phyloP scores from a whole-genome alignment of 768 basidiomycete genomes.

The Tricholoma sp. region DNA sequence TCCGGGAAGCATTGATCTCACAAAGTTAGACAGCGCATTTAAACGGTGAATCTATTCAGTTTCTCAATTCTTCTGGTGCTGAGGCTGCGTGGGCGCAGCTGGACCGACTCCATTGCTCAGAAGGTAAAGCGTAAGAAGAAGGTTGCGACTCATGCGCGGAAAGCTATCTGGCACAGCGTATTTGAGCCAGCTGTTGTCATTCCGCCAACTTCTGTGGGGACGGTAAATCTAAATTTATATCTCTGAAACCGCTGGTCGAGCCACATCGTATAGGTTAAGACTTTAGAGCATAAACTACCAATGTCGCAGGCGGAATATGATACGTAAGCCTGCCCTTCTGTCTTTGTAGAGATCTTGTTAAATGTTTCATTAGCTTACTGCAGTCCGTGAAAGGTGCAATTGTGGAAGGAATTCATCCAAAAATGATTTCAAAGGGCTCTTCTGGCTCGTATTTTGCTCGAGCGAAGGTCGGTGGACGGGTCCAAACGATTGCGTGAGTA shows the following conservation, averaged over 20 bases:
- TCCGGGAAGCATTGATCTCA: slow-evolving; percentile 71
- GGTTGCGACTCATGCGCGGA: slow-evolving; percentile 57
- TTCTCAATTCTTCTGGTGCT: not conserved
- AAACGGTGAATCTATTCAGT: slow-evolving; percentile 48
- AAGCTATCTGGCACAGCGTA: slow-evolving; percentile 75
- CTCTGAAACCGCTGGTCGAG: slow-evolving; percentile 4
- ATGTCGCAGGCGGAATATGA: slow-evolving; percentile 74
- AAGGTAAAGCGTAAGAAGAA: slow-evolving; percentile 80
- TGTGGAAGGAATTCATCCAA: slow-evolving; percentile 75
- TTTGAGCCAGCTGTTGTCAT: slow-evolving; percentile 60
- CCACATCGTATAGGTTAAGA: slow-evolving; percentile 50
- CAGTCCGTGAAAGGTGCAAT: slow-evolving; percentile 68
- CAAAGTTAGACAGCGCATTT: slow-evolving; percentile 77
- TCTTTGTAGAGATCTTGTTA: not conserved
- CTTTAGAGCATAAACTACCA: slow-evolving; percentile 72
- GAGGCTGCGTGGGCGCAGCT: slow-evolving; percentile 34
- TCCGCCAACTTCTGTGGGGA: slow-evolving; percentile 25
- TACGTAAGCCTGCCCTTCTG: slow-evolving; percentile 38
- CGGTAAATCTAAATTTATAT: slow-evolving; percentile 27
- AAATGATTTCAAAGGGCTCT: slow-evolving; percentile 87
- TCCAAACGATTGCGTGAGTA: slow-evolving; percentile 80
- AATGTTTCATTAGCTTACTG: slow-evolving; percentile 42
- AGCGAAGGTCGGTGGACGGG: slow-evolving; percentile 66
- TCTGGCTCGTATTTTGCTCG: slow-evolving; percentile 93
- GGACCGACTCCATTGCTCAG: slow-evolving; percentile 84